Base-by-base conservation (phyloP, 352 stramenopile species). In the Phytopythium montanum region DNA sequence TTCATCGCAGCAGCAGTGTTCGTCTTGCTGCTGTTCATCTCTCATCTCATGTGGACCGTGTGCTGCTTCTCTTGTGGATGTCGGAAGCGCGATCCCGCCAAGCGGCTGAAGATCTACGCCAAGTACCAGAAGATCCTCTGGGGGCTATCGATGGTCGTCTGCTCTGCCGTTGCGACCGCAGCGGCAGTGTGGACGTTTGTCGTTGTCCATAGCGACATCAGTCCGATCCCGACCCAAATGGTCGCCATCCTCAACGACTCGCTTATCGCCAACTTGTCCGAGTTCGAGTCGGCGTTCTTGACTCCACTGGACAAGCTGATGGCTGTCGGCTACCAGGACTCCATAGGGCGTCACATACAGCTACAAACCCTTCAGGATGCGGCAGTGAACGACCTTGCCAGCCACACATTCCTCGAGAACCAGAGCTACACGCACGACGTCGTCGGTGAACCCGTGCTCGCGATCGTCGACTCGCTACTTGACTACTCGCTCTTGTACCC, bases 21-120 rank as follows among this genome's bases (percentile, higher is more conserved):
- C 14, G 69, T 84, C 3, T 19, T 60, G 10, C 3, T 85, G 0
- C 2, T 75, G 23, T 85, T 85, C 56, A 19, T 82, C n/a, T n/a
- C 70, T 10, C 75, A 82, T 42, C 26, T 81, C 0, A 49, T 76
- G 50, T 87, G 79, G 79, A 66, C 61, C 12, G 65, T 70, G 45
- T 88, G 74, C 56, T 81, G 64, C 48, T 80, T 82, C 50, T 69
- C 68, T 26, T 85, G 76, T 46, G 64, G 73, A 16, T 88, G 79
- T 31, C 68, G 75, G 1, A 73, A 71, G 14, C 72, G 64, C 23
- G 70, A 85, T 25, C 72, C 65, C 10, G 66, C 68, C 21, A 73
- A 79, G 44, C 66, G 75, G 13, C 56, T 58, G 1, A 81, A 75
- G 36, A 81, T 87, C 38, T 79, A 85, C 56, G 70, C 76, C 45